Conservation (phyloP, 192 early-diverging fungal species). For the Entomortierella beljakovae region DNA sequence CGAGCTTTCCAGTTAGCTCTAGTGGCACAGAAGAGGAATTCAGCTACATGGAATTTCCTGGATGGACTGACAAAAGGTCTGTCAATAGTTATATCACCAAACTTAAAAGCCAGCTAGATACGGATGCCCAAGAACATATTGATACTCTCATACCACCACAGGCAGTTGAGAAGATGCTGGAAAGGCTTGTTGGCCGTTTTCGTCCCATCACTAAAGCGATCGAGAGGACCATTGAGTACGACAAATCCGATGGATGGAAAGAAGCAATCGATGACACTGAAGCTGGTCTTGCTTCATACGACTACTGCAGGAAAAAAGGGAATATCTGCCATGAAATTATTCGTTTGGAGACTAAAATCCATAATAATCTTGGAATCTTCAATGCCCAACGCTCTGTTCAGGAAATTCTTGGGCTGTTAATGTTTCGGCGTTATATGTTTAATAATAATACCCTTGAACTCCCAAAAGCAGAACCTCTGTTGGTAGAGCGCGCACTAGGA, state of each 20-base stretch:
- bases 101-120: not conserved
- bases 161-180: not conserved
- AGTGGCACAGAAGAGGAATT: too few species aligned
- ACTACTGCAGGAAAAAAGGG: not conserved
- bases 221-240: not conserved
- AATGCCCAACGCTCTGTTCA: not conserved
- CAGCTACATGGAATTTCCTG: conserved; percentile 2
- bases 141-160: not conserved
- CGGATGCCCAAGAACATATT: not conserved
- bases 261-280: not conserved
- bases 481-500: conserved; percentile 12
- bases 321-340: not conserved
- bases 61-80: not conserved
- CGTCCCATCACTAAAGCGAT: not conserved
- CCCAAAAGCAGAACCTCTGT: not conserved
- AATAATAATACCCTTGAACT: not conserved
- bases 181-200: not conserved
- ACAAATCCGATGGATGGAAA: not conserved
- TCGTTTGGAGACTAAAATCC: not conserved
- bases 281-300: not conserved
- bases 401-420: not conserved
- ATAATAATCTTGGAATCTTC: not conserved
- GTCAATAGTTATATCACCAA: not conserved
- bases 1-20: not conserved
- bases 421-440: conserved; percentile 12